These are phyloP conservation scores for Sporothrix schenckii DNA, from an alignment of 2,329 filamentous ascomycete genomes.

Conservation along the genomic window DNA sequence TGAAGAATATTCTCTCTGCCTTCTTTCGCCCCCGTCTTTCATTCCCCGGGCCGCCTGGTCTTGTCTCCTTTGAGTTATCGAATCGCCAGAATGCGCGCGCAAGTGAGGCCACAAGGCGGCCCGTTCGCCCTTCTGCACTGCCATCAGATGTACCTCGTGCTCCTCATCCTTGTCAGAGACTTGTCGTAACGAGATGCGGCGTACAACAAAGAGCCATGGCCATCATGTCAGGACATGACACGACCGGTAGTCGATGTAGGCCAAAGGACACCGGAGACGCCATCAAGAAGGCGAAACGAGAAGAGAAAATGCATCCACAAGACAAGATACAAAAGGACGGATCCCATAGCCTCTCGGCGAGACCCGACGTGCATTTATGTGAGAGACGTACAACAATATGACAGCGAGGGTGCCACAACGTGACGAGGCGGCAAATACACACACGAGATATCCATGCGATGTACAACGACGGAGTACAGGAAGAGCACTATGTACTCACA, in stretches of 20 bases:
- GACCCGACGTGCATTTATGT: background rate
- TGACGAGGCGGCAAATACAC: slow-evolving; percentile 1
- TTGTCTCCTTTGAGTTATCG: slow-evolving; percentile 12
- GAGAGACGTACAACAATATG: background rate
- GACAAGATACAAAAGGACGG: background rate
- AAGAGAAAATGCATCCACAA: background rate
- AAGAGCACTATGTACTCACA: too few relatives aligned
- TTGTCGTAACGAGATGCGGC: background rate
- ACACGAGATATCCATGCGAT: background rate
- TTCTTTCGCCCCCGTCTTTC: background rate
- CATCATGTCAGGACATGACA: background rate
- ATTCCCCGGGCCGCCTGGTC: background rate
- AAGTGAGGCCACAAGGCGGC: background rate
- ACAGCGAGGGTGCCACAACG: slow-evolving; percentile 10
- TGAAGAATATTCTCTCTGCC: background rate
- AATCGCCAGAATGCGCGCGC: background rate
- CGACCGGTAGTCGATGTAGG: background rate
- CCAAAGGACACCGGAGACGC: slow-evolving; percentile 10
- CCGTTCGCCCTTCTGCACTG: background rate
- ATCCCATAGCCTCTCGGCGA: background rate
- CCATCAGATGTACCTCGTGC: too few relatives aligned
- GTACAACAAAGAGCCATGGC: background rate
- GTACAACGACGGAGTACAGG: background rate
- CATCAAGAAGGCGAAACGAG: background rate
- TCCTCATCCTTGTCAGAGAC: background rate